Percentiles rank a stretch among this genome's conserved stretches.
These are phyloP conservation scores for Chenopodium berlandieri DNA, from an alignment of 148 eudicot species.

Conservation along the genomic window DNA sequence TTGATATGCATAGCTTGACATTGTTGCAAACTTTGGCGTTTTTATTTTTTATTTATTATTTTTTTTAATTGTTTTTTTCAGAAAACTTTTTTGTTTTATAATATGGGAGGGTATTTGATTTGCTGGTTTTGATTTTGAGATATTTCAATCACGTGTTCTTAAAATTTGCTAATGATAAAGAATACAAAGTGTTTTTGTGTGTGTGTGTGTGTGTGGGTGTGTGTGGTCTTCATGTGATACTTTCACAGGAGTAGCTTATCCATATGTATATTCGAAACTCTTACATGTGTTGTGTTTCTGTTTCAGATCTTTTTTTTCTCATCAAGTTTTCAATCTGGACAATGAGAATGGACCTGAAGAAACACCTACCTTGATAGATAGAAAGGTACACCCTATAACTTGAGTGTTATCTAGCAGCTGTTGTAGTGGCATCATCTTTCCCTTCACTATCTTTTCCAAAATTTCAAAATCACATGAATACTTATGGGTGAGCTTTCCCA, in stretches of 20 bases:
- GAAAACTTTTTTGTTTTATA: not conserved
- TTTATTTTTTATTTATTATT: not conserved
- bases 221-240: not conserved
- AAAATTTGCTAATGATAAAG: not conserved
- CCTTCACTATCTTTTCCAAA: slow-evolving; percentile 1
- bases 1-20: not conserved
- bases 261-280: slow-evolving; percentile 5
- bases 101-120: not conserved
- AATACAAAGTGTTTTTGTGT: too few species aligned
- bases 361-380: slow-evolving; percentile 83
- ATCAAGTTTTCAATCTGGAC: slow-evolving; percentile 83
- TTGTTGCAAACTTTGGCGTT: not conserved
- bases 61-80: not conserved
- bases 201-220: too few species aligned
- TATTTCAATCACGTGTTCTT: not conserved
- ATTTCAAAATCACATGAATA: not conserved
- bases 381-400: slow-evolving; percentile 52
- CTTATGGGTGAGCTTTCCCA: slow-evolving; percentile 11
- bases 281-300: slow-evolving; percentile 19
- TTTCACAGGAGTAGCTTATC: not conserved
- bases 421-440: slow-evolving; percentile 5
- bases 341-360: slow-evolving; percentile 84
- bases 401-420: not conserved
- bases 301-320: slow-evolving; percentile 82
- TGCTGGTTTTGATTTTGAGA: not conserved